Conservation (phyloP, 1,139 yeast genomes). For the Pichia sp. region DNA sequence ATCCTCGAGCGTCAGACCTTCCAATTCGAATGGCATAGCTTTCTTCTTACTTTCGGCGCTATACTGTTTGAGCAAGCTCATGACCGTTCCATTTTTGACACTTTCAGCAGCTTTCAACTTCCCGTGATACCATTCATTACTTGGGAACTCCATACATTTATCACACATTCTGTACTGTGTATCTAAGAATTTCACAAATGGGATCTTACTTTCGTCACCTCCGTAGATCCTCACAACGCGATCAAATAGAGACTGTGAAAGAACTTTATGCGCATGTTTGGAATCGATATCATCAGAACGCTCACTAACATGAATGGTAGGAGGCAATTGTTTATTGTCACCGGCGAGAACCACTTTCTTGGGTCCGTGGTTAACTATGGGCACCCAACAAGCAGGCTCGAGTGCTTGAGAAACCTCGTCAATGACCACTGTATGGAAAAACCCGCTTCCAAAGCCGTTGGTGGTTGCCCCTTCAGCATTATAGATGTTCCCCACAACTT, state of each 20-base stretch:
- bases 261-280: constrained; percentile 19
- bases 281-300: constrained; percentile 18
- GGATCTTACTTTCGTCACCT: constrained; percentile 38
- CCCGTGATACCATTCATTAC: constrained; percentile 55
- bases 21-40: not conserved
- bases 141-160: constrained; percentile 73
- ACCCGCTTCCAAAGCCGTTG: constrained; percentile 11
- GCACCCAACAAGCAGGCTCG: constrained; percentile 98
- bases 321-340: constrained; percentile 84
- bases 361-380: constrained; percentile 55
- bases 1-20: not conserved
- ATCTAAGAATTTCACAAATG: constrained; percentile 43
- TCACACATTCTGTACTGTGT: constrained; percentile 86
- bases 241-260: constrained; percentile 73
- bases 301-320: constrained; percentile 52
- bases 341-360: constrained; percentile 69
- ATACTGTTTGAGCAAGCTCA: constrained; percentile 39
- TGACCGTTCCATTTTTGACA: constrained; percentile 46
- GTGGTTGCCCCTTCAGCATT: constrained; percentile 1
- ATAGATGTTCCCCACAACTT: constrained; percentile 39
- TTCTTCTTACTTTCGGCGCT: constrained; percentile 11
- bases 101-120: constrained; percentile 54
- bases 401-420: constrained; percentile 94
- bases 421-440: constrained; percentile 75
- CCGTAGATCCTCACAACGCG: constrained; percentile 46